Evolutionary conservation across 768 basidiomycete genomes (phyloP).

Genomic region (Lyophyllum decastes): DNA sequence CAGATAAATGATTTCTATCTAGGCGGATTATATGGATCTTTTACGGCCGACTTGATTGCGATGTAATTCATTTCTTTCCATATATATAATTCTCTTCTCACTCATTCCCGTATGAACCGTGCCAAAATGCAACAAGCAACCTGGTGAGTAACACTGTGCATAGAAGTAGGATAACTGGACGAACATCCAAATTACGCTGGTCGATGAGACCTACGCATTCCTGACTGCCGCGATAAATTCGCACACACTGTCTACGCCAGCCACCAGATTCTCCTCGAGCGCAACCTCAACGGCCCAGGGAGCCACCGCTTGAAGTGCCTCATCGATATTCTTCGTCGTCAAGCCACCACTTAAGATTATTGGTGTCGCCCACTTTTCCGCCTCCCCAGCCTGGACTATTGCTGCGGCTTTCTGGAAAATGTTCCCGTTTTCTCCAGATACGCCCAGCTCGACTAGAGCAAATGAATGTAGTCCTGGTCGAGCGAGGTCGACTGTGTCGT

Average conservation of each 20-base stretch:
- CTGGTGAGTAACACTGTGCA: neutral
- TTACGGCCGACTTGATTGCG: conserved; percentile 1
- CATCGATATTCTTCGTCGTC: neutral
- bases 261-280: neutral
- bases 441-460: neutral
- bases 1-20: conserved; percentile 1
- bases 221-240: neutral
- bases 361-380: conserved; percentile 10
- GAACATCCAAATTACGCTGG: neutral
- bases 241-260: neutral
- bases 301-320: neutral
- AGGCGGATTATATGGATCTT: conserved; percentile 5
- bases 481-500: neutral
- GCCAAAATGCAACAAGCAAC: neutral
- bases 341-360: conserved; percentile 10
- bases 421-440: neutral
- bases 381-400: conserved; percentile 11
- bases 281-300: conserved; percentile 8
- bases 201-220: neutral
- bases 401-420: neutral
- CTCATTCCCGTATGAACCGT: neutral
- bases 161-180: neutral
- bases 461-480: conserved; percentile 13
- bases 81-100: conserved; percentile 11
- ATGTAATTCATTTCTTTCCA: conserved; percentile 11